Evolutionary conservation across 139 green algal species (phyloP).

Genomic region (Tetraselmis striata): DNA sequence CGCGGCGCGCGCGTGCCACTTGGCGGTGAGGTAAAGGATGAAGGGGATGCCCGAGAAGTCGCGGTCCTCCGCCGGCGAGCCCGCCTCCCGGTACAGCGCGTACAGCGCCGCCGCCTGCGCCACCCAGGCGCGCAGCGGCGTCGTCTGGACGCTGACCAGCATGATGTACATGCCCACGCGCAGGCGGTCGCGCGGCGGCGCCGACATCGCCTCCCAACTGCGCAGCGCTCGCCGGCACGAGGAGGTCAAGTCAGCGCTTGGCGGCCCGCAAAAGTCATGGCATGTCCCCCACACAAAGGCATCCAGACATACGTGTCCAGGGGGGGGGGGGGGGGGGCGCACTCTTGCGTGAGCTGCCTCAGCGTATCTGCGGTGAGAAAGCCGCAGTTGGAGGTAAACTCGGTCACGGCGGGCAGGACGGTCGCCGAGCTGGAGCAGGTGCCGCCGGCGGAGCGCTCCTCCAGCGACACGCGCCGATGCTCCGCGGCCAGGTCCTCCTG

Average conservation of each 20-base stretch:
- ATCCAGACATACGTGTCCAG: too few species aligned
- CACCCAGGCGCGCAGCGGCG: neutral
- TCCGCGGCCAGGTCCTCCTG: neutral
- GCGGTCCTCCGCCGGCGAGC: neutral
- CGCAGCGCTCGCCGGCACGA: too few species aligned
- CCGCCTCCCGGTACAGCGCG: neutral
- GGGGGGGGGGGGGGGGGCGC: too few species aligned
- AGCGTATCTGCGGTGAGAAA: neutral
- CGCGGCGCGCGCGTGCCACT: neutral
- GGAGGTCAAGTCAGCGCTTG: too few species aligned
- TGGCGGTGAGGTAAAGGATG: neutral
- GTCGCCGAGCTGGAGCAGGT: neutral
- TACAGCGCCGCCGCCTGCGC: neutral
- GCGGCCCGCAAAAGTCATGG: too few species aligned
- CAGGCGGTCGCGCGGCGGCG: neutral
- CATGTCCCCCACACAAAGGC: too few species aligned
- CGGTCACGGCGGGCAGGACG: neutral
- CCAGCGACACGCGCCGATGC: neutral
- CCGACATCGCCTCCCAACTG: neutral
- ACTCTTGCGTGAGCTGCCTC: neutral
- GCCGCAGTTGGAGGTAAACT: neutral
- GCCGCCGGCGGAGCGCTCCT: neutral
- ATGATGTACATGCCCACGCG: neutral
- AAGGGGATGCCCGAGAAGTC: neutral
- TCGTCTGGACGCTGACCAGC: neutral